Conservation (phyloP, 192 early-diverging fungal genomes). For the Umbelopsis isabellina region DNA sequence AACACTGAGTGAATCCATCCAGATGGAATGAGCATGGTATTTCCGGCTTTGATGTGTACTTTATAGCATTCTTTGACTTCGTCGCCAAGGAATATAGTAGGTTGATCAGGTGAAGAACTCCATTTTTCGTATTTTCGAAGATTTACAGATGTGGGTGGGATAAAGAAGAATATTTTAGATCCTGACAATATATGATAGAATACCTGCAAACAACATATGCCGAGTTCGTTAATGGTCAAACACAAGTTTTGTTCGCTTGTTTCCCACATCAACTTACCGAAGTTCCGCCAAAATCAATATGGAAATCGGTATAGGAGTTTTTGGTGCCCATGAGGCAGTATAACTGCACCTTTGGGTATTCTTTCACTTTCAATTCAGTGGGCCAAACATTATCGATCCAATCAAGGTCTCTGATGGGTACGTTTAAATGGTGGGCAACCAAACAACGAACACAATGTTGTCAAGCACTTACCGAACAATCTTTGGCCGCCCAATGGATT, state of each 20-base stretch:
- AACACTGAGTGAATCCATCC: slow-evolving; percentile 98
- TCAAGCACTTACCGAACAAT: slow-evolving; percentile 61
- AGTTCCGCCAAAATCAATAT: slow-evolving; percentile 83
- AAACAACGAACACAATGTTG: neutral
- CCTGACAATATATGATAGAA: slow-evolving; percentile 92
- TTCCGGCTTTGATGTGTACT: slow-evolving; percentile 75
- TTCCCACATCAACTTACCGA: slow-evolving; percentile 44
- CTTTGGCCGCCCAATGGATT: slow-evolving; percentile 69
- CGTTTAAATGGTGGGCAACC: neutral
- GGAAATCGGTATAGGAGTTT: slow-evolving; percentile 91
- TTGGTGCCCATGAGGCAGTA: slow-evolving; percentile 95
- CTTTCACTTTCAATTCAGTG: slow-evolving; percentile 53
- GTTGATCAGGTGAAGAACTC: slow-evolving; percentile 86
- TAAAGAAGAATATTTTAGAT: slow-evolving; percentile 88
- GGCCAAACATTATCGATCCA: slow-evolving; percentile 92
- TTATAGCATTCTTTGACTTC: slow-evolving; percentile 78
- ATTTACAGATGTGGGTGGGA: slow-evolving; percentile 81
- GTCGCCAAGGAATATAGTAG: slow-evolving; percentile 81
- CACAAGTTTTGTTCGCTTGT: neutral
- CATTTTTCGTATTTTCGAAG: slow-evolving; percentile 90
- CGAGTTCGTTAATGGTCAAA: neutral
- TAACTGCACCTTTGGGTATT: slow-evolving; percentile 86
- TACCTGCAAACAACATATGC: slow-evolving; percentile 44
- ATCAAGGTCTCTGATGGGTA: slow-evolving; percentile 70
- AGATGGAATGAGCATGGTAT: slow-evolving; percentile 91